Evolutionary conservation across 352 stramenopile species (phyloP), one percentile per base, ranked within the genome.

Genomic region (Globisporangium canariense): DNA sequence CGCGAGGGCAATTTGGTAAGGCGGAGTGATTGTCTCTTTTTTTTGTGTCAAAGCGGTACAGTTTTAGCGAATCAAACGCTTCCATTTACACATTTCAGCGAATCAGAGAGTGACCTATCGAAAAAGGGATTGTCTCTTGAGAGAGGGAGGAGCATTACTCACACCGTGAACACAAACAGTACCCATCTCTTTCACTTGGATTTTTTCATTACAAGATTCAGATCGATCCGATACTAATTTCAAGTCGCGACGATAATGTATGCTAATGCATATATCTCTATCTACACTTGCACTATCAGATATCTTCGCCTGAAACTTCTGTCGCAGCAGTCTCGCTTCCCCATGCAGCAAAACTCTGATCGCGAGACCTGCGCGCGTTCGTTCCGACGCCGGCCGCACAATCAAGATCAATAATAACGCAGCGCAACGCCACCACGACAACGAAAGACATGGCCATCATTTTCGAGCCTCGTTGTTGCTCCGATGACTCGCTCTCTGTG

Each of bases 161-260:
- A 58, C 51, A 4, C 51, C n/a, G 7, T 8, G 18, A 58, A 34
- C 51, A 58, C 51, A 58, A 58, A 45, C 51, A 58, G 51, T 58
- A 58, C 51, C 51, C 51, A 58, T 58, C 51, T 41, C 28, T 36
- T 36, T 40, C 16, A 6, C 50, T 56, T 56, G 25, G 50, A 40
- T 41, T 56, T 56, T 54, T 56, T 38, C 50, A 25, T 5, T 3
- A 5, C 50, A 25, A 4, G 3, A 41, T 41, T 20, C 16, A 56
- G 38, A 41, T 16, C 3, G 0, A 25, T 6, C 6, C 3, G 4
- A 41, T 0, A 13, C 1, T 7, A 16, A 16, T 9, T 9, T 40
- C 50, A 56, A 56, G 13, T 0, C 4, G 1, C 16, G 49, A 38
- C 8, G 2, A 9, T 8, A 7, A 20, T 9, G 2, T 4, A 16